phyloP scores from a whole-genome alignment of 2,329 filamentous ascomycete genomes.

The Boeremia exigua region DNA sequence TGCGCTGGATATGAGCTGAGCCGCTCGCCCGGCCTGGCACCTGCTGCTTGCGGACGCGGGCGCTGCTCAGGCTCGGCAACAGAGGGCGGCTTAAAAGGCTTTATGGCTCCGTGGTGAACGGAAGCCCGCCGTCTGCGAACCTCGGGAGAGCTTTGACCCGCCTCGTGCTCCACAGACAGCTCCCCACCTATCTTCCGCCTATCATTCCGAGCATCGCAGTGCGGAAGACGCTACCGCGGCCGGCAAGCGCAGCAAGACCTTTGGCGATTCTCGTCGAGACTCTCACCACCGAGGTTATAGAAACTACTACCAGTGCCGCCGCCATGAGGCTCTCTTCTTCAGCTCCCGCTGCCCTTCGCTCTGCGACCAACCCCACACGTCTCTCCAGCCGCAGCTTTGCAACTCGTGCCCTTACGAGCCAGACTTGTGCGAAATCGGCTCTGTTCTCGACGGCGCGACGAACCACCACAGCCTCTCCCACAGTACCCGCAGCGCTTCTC shows the following conservation, averaged over 20 bases:
- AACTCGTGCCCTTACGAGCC: slow-evolving; percentile 36
- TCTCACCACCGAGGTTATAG: slow-evolving; percentile 38
- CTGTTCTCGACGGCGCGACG: slow-evolving; percentile 25
- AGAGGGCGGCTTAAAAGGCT: slow-evolving; percentile 20
- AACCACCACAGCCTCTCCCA: slow-evolving; percentile 19
- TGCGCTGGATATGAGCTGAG: slow-evolving; percentile 9
- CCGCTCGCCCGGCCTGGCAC: slow-evolving; percentile 17
- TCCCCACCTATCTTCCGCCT: slow-evolving; percentile 20
- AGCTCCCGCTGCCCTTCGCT: slow-evolving; percentile 35
- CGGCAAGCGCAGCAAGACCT: slow-evolving; percentile 25
- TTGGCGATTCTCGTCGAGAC: slow-evolving; percentile 21
- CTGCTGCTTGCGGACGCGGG: slow-evolving; percentile 22
- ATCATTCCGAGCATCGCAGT: slow-evolving; percentile 21
- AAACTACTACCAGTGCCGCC: slow-evolving; percentile 14
- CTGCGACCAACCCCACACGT: slow-evolving; percentile 25
- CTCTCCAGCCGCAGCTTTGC: slow-evolving; percentile 38
- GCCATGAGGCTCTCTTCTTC: slow-evolving; percentile 41
- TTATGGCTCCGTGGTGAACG: slow-evolving; percentile 16
- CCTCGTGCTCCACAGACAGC: slow-evolving; percentile 31
- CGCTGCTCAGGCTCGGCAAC: slow-evolving; percentile 14
- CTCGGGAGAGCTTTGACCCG: slow-evolving; percentile 21
- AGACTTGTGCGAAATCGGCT: slow-evolving; percentile 32
- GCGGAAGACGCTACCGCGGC: slow-evolving; percentile 30
- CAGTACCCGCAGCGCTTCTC: slow-evolving; percentile 12
- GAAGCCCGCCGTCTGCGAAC: slow-evolving; percentile 9